Evolutionary conservation across 2,329 filamentous ascomycete species (phyloP).

Genomic region (Fusarium sulawesiense): DNA sequence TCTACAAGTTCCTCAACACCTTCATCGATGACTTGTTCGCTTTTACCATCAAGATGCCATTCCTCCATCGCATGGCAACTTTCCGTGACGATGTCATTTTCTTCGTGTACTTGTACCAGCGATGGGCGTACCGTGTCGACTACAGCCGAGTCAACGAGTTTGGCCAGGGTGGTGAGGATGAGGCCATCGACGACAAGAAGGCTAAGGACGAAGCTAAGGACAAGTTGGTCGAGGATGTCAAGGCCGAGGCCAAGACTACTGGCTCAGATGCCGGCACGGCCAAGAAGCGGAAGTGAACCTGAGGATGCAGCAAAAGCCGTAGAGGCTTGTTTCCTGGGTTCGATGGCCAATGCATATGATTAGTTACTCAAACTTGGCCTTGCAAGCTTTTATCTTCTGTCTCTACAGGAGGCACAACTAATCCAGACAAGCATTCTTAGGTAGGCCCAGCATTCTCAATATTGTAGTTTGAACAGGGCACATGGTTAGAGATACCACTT

Average conservation of each 20-base stretch:
- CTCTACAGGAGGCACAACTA: neutral
- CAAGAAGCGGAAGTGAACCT: slow-evolving; percentile 55
- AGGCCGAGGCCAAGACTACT: slow-evolving; percentile 58
- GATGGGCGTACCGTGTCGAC: slow-evolving; percentile 91
- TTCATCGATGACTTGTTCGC: slow-evolving; percentile 99
- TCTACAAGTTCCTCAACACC: slow-evolving; percentile 97
- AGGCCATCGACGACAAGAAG: slow-evolving; percentile 78
- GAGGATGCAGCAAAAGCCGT: neutral
- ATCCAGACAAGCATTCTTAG: neutral
- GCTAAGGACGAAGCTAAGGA: slow-evolving; percentile 55
- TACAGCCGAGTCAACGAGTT: slow-evolving; percentile 96
- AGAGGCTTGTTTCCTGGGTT: neutral
- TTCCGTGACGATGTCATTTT: slow-evolving; percentile 97
- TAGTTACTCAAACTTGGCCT: neutral
- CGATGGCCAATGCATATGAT: neutral
- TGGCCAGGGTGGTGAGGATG: slow-evolving; percentile 96
- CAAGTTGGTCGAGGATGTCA: slow-evolving; percentile 51
- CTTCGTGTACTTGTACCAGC: slow-evolving; percentile 96
- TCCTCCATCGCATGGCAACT: slow-evolving; percentile 90
- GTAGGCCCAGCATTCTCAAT: neutral
- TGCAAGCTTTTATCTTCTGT: neutral
- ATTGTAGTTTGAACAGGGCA: neutral
- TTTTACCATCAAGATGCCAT: slow-evolving; percentile 99
- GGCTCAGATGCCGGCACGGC: slow-evolving; percentile 62
- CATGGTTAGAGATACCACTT: neutral